A percentile compares a stretch with the other conserved stretches of the same genome.
Evolutionary conservation across 2,329 filamentous ascomycete genomes (phyloP).

Genomic region (Diaporthe nobilis): DNA sequence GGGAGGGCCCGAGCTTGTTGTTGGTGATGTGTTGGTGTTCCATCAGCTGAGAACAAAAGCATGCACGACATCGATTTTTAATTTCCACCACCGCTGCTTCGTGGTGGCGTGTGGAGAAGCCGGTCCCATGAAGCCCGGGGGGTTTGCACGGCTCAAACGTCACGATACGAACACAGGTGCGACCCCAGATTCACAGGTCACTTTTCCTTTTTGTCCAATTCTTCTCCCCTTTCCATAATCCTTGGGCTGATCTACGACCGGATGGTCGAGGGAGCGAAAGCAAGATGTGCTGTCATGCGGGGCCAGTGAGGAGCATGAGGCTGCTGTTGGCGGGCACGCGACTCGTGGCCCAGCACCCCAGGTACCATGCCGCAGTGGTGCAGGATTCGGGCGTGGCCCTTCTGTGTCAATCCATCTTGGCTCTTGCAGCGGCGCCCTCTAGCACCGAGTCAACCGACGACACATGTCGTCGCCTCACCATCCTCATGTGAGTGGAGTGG

Average conservation of each 20-base stretch:
- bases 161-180: conserved; percentile 24
- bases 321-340: conserved; percentile 17
- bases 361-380: not conserved
- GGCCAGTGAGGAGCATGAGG: not conserved
- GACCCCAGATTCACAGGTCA: not conserved
- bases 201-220: not conserved
- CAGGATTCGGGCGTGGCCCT: conserved; percentile 13
- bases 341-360: conserved; percentile 25
- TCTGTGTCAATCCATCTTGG: conserved; percentile 13
- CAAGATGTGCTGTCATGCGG: conserved; percentile 12
- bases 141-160: not conserved
- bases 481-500: not conserved
- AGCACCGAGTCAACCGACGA: conserved; percentile 18
- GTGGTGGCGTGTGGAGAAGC: conserved; percentile 14
- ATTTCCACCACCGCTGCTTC: conserved; percentile 4
- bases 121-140: not conserved
- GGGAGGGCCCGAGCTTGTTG: conserved; percentile 19
- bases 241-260: conserved; percentile 9
- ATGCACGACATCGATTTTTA: conserved; percentile 18
- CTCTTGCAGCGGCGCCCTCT: not conserved
- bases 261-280: conserved; percentile 15
- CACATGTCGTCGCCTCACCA: not conserved
- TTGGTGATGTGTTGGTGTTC: conserved; percentile 5
- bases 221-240: not conserved
- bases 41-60: conserved; percentile 18